Evolutionary conservation across 306 rosid species (phyloP), one percentile per base, ranked within the genome.

Genomic region (Lablab purpureus): DNA sequence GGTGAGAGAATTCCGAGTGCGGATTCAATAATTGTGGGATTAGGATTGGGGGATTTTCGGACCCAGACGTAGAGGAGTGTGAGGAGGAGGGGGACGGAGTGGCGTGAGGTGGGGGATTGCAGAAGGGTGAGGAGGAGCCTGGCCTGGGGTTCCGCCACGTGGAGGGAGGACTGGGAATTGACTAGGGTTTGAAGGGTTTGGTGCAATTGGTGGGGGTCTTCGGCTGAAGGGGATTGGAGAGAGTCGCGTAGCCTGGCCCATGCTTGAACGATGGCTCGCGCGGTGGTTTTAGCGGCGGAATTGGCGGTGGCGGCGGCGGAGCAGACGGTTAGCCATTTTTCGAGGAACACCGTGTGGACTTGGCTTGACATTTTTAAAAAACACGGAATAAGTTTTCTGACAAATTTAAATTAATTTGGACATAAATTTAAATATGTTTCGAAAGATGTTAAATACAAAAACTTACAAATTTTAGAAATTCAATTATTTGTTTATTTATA

Each of bases 61-160:
- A 84, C 82, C 99, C 99, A 94, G 2, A 89, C 71, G 50, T 94
- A 92, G 30, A 94, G 91, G 51, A 94, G 91, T 37, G 88, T 84
- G 45, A 91, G 83, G 49, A 87, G 79, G 34, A 87, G 85, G 70
- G 93, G 87, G 64, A 76, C 65, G 0, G 97, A 87, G 34, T 86
- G 88, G 52, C 46, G 56, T 27, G 80, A 10, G 3, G 68, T 71
- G 3, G 90, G 80, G 46, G 88, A 79, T 21, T 94, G 84, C 12
- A 94, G 85, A 82, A 94, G 84, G 10, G 91, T 62, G 64, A 94
- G 83, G 8, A 92, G 72, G 80, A 94, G 89, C 81, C 80, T 88
- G 3, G 94, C 97, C 72, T 91, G 98, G 4, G 98, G 95, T 23
- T 92, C 97, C 4, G 97, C 93, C 19, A 92, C 97, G 52, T 91